Evolutionary conservation across 148 eudicot species (phyloP), one percentile per base, ranked within the genome.

Genomic region (Tetragonia tetragonoides): DNA sequence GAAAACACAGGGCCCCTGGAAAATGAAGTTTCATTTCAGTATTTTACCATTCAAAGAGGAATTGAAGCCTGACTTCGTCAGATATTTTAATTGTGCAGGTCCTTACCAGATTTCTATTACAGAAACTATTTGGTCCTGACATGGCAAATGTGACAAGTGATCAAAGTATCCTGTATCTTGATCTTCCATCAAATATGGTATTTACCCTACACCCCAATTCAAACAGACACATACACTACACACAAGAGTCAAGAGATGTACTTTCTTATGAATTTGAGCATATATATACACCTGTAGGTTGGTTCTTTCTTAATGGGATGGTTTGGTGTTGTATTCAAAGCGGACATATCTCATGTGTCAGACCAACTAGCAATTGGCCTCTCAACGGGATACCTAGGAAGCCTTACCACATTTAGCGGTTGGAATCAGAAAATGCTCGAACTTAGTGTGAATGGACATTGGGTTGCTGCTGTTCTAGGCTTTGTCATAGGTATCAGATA

Each of bases 221-320:
- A 21, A 34, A 2, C 72, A 61, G 46, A 59, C 11, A 49, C 53
- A 49, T 6, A 14, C 47, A 14, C 37, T 0, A 1, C 0, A 12
- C 18, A 37, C 9, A 15, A n/a, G n/a, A n/a, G n/a, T n/a, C n/a
- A n/a, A n/a, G n/a, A n/a, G n/a, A n/a, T 15, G 2, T 24, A 15
- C 34, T 10, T 34, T 10, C 53, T 6, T 56, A 72, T 53, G 16
- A 66, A 63, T 46, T 57, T 39, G 9, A 28, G 23, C 28, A 12
- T 65, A 71, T n/a, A 24, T 37, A 37, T 28, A 71, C 34, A 20
- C 61, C 59, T 73, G 34, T 56, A 95, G 97, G 87, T 95, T 66
- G 99, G 97, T 74, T 95, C 97, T 28, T 95, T 91, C 88, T 89
- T 95, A 70, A 95, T 95, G 99, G 99, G 99, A 46, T 95, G 99